Evolutionary conservation across 306 rosid species (phyloP).

Genomic region (Oemleria cerasiformis): DNA sequence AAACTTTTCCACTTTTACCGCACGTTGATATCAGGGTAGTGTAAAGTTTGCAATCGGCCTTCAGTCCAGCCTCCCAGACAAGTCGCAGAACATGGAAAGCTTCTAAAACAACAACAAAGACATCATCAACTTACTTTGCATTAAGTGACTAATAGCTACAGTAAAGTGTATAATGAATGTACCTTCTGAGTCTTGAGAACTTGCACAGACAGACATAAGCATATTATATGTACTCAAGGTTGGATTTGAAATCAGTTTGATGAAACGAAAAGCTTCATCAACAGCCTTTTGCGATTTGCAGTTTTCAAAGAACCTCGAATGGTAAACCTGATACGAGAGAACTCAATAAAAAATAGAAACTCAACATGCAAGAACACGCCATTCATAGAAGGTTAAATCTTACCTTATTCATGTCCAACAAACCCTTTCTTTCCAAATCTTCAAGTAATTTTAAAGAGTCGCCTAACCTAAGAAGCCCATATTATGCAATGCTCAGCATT

Average conservation of each 20-base stretch:
- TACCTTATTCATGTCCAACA: constrained; percentile 94
- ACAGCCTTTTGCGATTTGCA: constrained; percentile 87
- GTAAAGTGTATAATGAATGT: constrained; percentile 23
- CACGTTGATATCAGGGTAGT: constrained; percentile 93
- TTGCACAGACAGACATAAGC: constrained; percentile 93
- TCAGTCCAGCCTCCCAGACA: constrained; percentile 72
- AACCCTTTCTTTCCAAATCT: constrained; percentile 63
- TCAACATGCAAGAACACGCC: constrained; percentile 24
- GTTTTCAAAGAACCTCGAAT: constrained; percentile 76
- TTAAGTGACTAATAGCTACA: constrained; percentile 16
- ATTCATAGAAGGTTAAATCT: constrained; percentile 25
- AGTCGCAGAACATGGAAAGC: constrained; percentile 86
- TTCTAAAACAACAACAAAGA: constrained; percentile 49
- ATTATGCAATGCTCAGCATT: constrained; percentile 29
- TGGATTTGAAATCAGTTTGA: constrained; percentile 76
- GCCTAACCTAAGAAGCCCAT: constrained; percentile 51
- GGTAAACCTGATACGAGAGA: constrained; percentile 72
- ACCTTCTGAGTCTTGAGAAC: constrained; percentile 77
- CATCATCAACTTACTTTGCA: constrained; percentile 23
- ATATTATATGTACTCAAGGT: constrained; percentile 86
- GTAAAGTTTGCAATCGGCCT: constrained; percentile 91
- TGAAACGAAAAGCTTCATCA: constrained; percentile 81
- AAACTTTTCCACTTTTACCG: constrained; percentile 92
- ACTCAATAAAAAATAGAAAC: constrained; percentile 28
- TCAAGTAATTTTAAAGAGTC: constrained; percentile 71